These are phyloP conservation scores for Tetrastigma voinierianum DNA, from an alignment of 164 flowering plant genomes.

Conservation along the genomic window DNA sequence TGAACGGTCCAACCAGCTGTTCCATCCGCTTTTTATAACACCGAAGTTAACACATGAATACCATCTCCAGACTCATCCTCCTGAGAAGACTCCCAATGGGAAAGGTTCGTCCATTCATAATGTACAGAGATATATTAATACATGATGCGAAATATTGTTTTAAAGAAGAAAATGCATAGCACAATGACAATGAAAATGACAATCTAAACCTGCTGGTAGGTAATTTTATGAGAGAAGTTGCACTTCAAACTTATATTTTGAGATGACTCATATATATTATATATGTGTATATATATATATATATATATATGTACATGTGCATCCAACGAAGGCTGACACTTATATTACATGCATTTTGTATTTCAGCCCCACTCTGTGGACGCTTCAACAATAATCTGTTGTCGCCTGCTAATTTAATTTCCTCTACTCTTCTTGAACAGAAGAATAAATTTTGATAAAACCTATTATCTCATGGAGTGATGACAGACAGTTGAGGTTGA, in stretches of 20 bases:
- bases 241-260: not conserved
- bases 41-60: too few relatives aligned
- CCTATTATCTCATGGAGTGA: too few relatives aligned
- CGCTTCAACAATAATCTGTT: not conserved
- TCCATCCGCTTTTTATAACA: too few relatives aligned
- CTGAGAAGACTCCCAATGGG: too few relatives aligned
- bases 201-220: not conserved
- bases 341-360: conserved; percentile 6
- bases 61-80: too few relatives aligned
- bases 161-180: not conserved
- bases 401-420: not conserved
- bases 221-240: too few relatives aligned
- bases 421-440: not conserved
- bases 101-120: not conserved
- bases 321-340: too few relatives aligned
- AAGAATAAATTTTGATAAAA: not conserved
- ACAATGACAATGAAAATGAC: too few relatives aligned
- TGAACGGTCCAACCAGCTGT: too few relatives aligned
- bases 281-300: conserved; percentile 1
- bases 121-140: not conserved
- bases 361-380: not conserved
- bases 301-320: not conserved
- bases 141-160: not conserved
- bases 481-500: too few relatives aligned
- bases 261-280: conserved; percentile 3